These are phyloP conservation scores for Metschnikowia corniflorae DNA, from an alignment of 805 yeast species.

Conservation along the genomic window DNA sequence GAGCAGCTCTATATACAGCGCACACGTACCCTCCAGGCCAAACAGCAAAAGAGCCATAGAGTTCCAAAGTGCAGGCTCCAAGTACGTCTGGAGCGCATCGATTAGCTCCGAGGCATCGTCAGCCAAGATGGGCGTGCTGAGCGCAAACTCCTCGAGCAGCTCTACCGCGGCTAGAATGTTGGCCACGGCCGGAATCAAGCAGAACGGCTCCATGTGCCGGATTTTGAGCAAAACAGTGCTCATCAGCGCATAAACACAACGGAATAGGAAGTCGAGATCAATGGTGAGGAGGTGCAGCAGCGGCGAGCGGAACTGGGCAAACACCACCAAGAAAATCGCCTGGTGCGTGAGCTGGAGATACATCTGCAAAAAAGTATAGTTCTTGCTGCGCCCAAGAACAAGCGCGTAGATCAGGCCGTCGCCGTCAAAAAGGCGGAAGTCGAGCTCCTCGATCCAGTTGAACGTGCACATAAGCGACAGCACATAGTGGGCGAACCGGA, in stretches of 20 bases:
- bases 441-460: constrained; percentile 14
- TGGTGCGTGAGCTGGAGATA: constrained; percentile 9
- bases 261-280: constrained; percentile 11
- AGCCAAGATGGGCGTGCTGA: constrained; percentile 6
- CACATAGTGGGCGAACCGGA: constrained; percentile 17
- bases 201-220: constrained; percentile 4
- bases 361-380: constrained; percentile 7
- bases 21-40: constrained; percentile 9
- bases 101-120: constrained; percentile 9
- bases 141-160: constrained; percentile 11
- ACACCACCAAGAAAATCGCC: constrained; percentile 15
- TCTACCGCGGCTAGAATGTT: constrained; percentile 6
- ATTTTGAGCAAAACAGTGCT: constrained; percentile 7
- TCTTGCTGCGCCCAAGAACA: constrained; percentile 8
- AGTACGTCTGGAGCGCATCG: constrained; percentile 5
- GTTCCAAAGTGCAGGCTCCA: constrained; percentile 9
- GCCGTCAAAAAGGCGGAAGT: constrained; percentile 7
- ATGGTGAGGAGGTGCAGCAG: constrained; percentile 8
- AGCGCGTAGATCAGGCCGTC: constrained; percentile 5
- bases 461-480: constrained; percentile 12
- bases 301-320: constrained; percentile 12
- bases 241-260: constrained; percentile 9
- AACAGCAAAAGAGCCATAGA: constrained; percentile 10
- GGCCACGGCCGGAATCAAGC: constrained; percentile 10
- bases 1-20: constrained; percentile 10